These are phyloP conservation scores for Pluteus cervinus DNA, from an alignment of 768 basidiomycete species.

Conservation along the genomic window DNA sequence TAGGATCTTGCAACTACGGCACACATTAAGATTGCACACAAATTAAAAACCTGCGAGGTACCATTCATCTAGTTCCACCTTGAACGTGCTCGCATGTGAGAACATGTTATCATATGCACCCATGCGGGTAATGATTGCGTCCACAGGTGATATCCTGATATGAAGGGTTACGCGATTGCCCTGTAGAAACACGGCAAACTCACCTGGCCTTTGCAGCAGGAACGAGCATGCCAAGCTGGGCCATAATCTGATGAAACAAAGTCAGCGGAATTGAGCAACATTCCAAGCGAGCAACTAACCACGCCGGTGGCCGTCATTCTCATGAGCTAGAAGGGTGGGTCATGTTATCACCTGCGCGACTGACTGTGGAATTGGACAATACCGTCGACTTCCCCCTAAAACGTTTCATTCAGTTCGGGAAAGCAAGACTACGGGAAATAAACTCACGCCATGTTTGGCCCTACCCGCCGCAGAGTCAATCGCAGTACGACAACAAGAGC, in stretches of 20 bases:
- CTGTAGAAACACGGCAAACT: conserved; percentile 10
- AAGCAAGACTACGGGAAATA: conserved; percentile 1
- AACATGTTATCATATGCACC: conserved; percentile 99
- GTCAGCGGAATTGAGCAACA: background rate
- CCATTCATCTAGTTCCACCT: conserved; percentile 98
- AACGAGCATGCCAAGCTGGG: conserved; percentile 93
- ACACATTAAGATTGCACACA: background rate
- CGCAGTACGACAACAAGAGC: conserved; percentile 3
- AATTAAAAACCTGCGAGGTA: conserved; percentile 23
- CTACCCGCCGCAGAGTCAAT: conserved; percentile 26
- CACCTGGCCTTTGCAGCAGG: conserved; percentile 80
- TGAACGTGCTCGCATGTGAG: conserved; percentile 91
- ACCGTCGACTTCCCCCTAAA: conserved; percentile 34
- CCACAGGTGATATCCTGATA: conserved; percentile 76
- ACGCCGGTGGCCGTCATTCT: conserved; percentile 96
- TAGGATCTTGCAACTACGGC: conserved; percentile 79
- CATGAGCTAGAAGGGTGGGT: conserved; percentile 49
- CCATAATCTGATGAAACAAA: conserved; percentile 60
- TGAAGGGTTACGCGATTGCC: conserved; percentile 5
- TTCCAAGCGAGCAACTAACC: conserved; percentile 33
- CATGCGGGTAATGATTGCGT: conserved; percentile 94
- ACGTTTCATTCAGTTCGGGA: conserved; percentile 4
- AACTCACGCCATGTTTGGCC: conserved; percentile 84
- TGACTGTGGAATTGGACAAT: conserved; percentile 4
- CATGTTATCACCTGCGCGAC: background rate